Base-by-base conservation (phyloP, 176 grass and related monocot species). In the Phragmites australis region DNA sequence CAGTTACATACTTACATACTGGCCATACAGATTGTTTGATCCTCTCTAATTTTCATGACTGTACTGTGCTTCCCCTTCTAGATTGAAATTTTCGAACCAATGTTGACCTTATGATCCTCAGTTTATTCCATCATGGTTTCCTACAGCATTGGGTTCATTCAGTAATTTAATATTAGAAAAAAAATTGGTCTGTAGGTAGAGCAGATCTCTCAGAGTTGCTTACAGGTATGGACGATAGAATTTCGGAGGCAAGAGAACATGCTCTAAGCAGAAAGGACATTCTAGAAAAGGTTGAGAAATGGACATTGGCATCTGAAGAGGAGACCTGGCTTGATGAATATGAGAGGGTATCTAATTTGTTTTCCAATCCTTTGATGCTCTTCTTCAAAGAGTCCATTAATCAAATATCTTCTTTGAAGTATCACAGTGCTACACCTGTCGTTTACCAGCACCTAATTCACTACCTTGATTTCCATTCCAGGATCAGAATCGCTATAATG, bases 261-360 rank as follows among this genome's bases (percentile, higher is more conserved):
- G 92, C 96, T 76, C 64, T 89, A 54, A 93, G 92, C 53, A 91
- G 90, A 89, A 94, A 89, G 34, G 96, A 94, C 41, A 98, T 98
- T 82, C 54, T 98, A 62, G 92, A 98, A 51, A 98, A 93, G 87
- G 70, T 93, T 8, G 90, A 98, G 15, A 98, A 91, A 82, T 98
- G 96, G 96, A 81, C 67, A 62, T 88, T 78, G 51, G 86, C 96
- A 70, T 56, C 78, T 41, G 90, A 89, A 60, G 96, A 98, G 85
- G 90, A 94, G 83, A 87, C 6, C 34, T 98, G 96, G 96, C 92
- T 98, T 56, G 84, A 89, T 88, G 96, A 91, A 87, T 98, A 98
- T 64, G 96, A 98, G 74, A 92, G 81, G 88, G 96, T 98, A 89
- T 30, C 32, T 76, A 59, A 37, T 71, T 76, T 68, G 22, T 63